These are phyloP conservation scores for Penicillium taxi DNA, from an alignment of 495 filamentous ascomycete species.

Conservation along the genomic window DNA sequence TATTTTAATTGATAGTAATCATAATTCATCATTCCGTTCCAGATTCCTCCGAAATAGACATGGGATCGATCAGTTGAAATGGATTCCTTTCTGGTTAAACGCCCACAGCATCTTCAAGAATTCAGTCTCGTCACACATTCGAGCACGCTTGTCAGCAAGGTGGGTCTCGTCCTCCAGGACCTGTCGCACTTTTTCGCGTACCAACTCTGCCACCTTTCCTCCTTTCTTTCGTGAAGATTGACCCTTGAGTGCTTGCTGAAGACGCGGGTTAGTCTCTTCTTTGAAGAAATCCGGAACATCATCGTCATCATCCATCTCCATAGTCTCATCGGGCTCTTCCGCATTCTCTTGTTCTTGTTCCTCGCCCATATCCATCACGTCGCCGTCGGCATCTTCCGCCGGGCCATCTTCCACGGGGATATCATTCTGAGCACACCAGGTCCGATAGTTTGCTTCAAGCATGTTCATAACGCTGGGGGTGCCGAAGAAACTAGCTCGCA, in stretches of 20 bases:
- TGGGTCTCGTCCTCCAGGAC: constrained; percentile 70
- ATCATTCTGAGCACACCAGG: constrained; percentile 79
- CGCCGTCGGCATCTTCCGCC: constrained; percentile 33
- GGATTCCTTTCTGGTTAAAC: constrained; percentile 86
- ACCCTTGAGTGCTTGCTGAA: constrained; percentile 33
- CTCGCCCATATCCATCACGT: constrained; percentile 41
- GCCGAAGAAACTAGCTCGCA: constrained; percentile 67
- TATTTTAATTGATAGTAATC: constrained; percentile 36
- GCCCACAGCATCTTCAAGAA: constrained; percentile 69
- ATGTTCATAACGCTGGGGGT: constrained; percentile 71
- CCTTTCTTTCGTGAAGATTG: constrained; percentile 55
- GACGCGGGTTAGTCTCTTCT: constrained; percentile 47
- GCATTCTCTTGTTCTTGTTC: constrained; percentile 15
- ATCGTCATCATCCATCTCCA: constrained; percentile 51
- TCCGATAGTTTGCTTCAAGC: constrained; percentile 77
- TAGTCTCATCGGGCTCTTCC: constrained; percentile 39
- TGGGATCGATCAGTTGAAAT: constrained; percentile 60
- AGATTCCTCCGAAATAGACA: constrained; percentile 8
- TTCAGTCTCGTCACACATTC: constrained; percentile 84
- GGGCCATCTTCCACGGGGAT: constrained; percentile 67
- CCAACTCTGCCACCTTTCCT: constrained; percentile 67
- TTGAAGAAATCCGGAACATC: constrained; percentile 74
- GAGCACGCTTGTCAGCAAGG: constrained; percentile 69
- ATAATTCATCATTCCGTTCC: constrained; percentile 26
- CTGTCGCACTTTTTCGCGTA: constrained; percentile 73